Base-by-base conservation (phyloP, 1,284 basidiomycete genomes). In the Volvariella surrecta region DNA sequence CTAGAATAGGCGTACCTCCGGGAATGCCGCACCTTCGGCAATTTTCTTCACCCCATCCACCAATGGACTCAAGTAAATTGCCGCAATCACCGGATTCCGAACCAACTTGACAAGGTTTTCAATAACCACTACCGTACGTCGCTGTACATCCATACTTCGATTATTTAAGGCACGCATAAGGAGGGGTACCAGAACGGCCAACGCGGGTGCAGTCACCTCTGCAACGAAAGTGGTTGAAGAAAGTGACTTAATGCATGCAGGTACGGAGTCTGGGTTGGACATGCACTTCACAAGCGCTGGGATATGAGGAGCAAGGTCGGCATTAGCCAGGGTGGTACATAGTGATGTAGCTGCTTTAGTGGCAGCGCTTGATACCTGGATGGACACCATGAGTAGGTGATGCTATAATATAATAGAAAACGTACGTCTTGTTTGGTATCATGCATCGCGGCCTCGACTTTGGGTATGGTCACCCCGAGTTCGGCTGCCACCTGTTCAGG, bases 41-140 rank as follows among this genome's bases (percentile, higher is more conserved):
- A 99, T 93, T 60, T 86, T 89, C 60, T 91, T 80, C 21, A 98
- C 93, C 51, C 93, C 92, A 32, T 92, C 88, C 3, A 95, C 85
- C 35, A 99, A 81, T 39, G 82, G 75, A 51, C 88, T 89, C 22
- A 97, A 76, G 67, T 98, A 95, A 39, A 77, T 75, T 8, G 91
- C 92, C 39, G 96, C 95, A 43, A 97, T 79, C 50, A 79, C 83
- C 3, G 90, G 89, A 57, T 96, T 83, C 47, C 95, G 85, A 37
- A 99, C 96, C 45, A 99, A 84, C 68, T 98, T 99, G 66, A 98
- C 95, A 45, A 99, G 75, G 67, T 99, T 99, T 60, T 95, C 93
- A 48, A 95, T 82, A 55, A 99, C 89, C 44, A 99, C 87, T 48
- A 95, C 92, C 0, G 82, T 79, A 22, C 85, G 74, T 48, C 90